These are phyloP conservation scores for Ceratobasidium sp. DNA, from an alignment of 1,284 basidiomycete genomes.

Conservation along the genomic window DNA sequence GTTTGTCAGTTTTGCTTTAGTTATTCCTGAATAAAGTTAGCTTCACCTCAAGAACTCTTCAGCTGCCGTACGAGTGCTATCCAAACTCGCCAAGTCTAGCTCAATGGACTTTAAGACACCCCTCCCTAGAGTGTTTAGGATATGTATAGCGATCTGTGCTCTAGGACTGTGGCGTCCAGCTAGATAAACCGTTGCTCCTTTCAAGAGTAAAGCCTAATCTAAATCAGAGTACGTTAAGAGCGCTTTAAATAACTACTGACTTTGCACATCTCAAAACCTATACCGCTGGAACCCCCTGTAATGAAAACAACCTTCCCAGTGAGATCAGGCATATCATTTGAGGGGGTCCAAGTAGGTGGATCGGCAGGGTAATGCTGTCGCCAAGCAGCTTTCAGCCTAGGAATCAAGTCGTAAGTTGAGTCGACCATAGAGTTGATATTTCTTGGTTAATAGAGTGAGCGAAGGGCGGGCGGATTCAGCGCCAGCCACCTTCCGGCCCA, in stretches of 20 bases:
- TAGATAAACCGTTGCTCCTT: conserved; percentile 40
- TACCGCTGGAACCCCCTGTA: conserved; percentile 41
- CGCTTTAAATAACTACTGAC: conserved; percentile 9
- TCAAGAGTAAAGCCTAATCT: conserved; percentile 26
- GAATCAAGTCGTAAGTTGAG: background rate
- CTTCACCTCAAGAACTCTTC: conserved; percentile 41
- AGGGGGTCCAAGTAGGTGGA: conserved; percentile 30
- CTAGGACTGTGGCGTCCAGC: conserved; percentile 21
- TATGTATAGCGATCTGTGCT: conserved; percentile 16
- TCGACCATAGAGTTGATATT: conserved; percentile 17
- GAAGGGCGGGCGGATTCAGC: background rate
- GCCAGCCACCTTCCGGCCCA: background rate
- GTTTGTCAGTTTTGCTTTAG: background rate
- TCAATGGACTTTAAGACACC: conserved; percentile 39
- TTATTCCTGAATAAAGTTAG: background rate
- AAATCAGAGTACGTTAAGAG: background rate
- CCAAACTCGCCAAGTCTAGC: conserved; percentile 37
- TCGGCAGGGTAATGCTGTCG: conserved; percentile 30
- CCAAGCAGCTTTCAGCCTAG: conserved; percentile 26
- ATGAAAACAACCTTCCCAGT: conserved; percentile 39
- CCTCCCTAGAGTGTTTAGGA: conserved; percentile 11
- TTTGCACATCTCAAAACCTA: conserved; percentile 47
- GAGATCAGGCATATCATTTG: conserved; percentile 42
- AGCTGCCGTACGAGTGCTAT: conserved; percentile 29
- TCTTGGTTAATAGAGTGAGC: background rate